Conservation (phyloP, 805 yeast species). For the Kuraishia floccosa region DNA sequence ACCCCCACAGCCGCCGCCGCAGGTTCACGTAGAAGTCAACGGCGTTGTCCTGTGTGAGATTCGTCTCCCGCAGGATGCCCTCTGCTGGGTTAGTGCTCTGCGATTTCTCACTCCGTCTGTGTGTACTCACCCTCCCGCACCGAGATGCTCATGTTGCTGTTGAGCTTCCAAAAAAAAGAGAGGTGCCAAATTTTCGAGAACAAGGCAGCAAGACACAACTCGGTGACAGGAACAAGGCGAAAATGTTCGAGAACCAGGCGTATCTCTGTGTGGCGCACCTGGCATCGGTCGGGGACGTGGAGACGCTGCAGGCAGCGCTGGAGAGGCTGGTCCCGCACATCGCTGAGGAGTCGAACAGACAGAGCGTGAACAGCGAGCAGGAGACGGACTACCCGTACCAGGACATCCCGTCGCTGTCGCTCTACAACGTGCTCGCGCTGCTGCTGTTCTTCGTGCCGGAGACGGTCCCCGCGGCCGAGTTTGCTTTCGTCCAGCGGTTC, state of each 20-base stretch:
- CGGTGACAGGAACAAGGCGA: too few relatives aligned
- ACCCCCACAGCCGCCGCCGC: constrained; percentile 9
- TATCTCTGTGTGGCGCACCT: not conserved
- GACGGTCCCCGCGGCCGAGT: not conserved
- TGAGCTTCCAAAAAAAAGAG: too few relatives aligned
- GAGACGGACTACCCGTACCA: not conserved
- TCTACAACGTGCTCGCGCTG: constrained; percentile 2
- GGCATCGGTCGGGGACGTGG: not conserved
- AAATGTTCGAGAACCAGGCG: not conserved
- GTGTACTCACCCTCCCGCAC: too few relatives aligned
- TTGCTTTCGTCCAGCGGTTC: not conserved
- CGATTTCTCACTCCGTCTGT: too few relatives aligned
- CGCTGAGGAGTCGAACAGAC: not conserved
- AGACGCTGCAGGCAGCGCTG: not conserved
- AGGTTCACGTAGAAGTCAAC: constrained; percentile 12
- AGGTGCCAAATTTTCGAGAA: too few relatives aligned
- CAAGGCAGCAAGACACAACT: too few relatives aligned
- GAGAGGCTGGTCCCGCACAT: not conserved
- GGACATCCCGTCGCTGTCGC: not conserved
- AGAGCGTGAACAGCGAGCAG: not conserved
- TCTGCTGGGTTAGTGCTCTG: too few relatives aligned
- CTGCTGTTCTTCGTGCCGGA: constrained; percentile 4
- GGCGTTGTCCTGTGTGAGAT: constrained; percentile 12
- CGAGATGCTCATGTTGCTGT: too few relatives aligned
- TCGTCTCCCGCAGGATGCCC: constrained; percentile 1